These are phyloP conservation scores for Starmera caribaea DNA, from an alignment of 805 yeast species.

Conservation along the genomic window DNA sequence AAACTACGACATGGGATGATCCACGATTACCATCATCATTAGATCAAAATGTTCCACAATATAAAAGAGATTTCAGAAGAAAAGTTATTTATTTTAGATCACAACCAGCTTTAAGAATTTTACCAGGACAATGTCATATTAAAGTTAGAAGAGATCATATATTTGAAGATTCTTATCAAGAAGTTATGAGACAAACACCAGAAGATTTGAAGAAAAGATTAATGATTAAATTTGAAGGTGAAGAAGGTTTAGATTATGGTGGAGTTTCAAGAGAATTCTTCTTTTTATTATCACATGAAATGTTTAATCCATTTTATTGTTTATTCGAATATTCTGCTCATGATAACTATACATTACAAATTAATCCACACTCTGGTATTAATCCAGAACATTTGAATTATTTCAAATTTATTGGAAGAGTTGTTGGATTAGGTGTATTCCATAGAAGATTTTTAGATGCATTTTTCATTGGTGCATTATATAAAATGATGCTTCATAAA, in stretches of 20 bases:
- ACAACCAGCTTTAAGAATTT: conserved; percentile 92
- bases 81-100: conserved; percentile 96
- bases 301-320: conserved; percentile 98
- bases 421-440: conserved; percentile 96
- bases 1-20: conserved; percentile 99
- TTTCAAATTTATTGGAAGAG: conserved; percentile 97
- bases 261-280: conserved; percentile 98
- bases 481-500: conserved; percentile 94
- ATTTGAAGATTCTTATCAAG: conserved; percentile 96
- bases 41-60: conserved; percentile 98
- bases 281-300: conserved; percentile 92
- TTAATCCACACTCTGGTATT: conserved; percentile 93
- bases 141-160: conserved; percentile 95
- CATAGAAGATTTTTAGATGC: conserved; percentile 97
- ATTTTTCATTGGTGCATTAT: conserved; percentile 95
- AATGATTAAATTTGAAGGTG: conserved; percentile 98
- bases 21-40: conserved; percentile 95
- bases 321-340: conserved; percentile 95
- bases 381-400: conserved; percentile 97
- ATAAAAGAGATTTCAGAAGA: conserved; percentile 97
- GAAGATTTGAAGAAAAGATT: conserved; percentile 95
- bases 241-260: conserved; percentile 98
- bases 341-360: conserved; percentile 95
- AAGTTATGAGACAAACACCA: conserved; percentile 97
- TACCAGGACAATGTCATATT: conserved; percentile 98